Percentiles rank a stretch among this genome's conserved stretches.
Evolutionary conservation across 108 stramenopile genomes (phyloP).

Genomic region (Cyclotella kingstonii): DNA sequence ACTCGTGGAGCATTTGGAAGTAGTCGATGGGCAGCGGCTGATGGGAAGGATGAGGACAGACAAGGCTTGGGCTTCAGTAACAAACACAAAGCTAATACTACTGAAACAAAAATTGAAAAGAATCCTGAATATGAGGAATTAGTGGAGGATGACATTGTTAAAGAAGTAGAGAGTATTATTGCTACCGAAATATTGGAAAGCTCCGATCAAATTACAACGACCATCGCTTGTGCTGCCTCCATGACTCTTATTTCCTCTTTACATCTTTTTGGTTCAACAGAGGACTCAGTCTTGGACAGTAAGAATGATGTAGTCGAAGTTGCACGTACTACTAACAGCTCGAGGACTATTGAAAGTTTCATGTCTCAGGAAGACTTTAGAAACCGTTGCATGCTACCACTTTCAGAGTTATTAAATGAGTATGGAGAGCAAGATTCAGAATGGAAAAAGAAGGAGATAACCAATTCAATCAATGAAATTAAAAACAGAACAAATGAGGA

Average conservation of each 20-base stretch:
- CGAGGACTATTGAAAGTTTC: neutral
- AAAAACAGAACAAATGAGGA: constrained; percentile 16
- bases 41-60: neutral
- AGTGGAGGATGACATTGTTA: constrained; percentile 7
- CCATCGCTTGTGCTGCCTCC: constrained; percentile 48
- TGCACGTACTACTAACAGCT: neutral
- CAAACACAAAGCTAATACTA: neutral
- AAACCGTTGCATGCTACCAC: constrained; percentile 6
- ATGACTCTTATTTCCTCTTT: constrained; percentile 40
- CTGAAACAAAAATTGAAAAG: neutral
- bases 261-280: constrained; percentile 19
- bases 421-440: constrained; percentile 64
- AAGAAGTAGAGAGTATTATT: neutral
- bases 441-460: constrained; percentile 36
- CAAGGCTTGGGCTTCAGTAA: neutral
- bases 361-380: constrained; percentile 4
- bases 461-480: neutral
- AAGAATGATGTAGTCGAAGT: neutral
- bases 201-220: constrained; percentile 28
- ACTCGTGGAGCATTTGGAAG: constrained; percentile 35
- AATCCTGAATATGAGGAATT: neutral
- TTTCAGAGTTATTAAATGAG: constrained; percentile 52
- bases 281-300: neutral
- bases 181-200: constrained; percentile 12
- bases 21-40: constrained; percentile 30